A percentile compares a stretch with the other conserved stretches of the same genome.
These are phyloP conservation scores for Phytophthora crassamura DNA, from an alignment of 352 stramenopile genomes.

Conservation along the genomic window DNA sequence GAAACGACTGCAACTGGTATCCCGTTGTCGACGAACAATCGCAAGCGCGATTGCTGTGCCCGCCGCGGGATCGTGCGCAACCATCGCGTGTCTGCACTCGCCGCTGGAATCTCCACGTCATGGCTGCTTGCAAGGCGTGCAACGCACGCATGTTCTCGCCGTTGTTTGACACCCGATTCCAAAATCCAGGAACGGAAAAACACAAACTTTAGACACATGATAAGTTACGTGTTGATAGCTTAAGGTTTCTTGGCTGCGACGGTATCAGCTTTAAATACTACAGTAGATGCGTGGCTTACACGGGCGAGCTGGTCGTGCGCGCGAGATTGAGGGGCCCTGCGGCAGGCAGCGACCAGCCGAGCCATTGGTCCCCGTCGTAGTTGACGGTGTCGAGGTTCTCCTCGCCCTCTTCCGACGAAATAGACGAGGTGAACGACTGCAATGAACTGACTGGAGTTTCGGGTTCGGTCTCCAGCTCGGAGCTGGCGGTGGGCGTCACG, in stretches of 20 bases:
- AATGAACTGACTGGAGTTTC: conserved; percentile 27
- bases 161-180: conserved; percentile 14
- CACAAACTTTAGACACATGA: background rate
- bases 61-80: conserved; percentile 4
- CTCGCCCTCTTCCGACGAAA: conserved; percentile 41
- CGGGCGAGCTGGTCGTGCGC: conserved; percentile 27
- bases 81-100: conserved; percentile 6
- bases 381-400: conserved; percentile 23
- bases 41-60: background rate
- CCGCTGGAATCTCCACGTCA: conserved; percentile 11
- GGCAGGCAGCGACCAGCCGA: conserved; percentile 31
- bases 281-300: conserved; percentile 22
- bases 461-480: conserved; percentile 36
- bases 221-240: conserved; percentile 26
- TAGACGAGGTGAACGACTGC: conserved; percentile 34
- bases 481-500: conserved; percentile 32
- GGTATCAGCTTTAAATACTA: conserved; percentile 21
- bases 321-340: conserved; percentile 29
- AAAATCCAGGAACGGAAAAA: conserved; percentile 22
- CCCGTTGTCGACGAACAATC: background rate
- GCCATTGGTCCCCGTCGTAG: conserved; percentile 28
- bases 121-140: too few relatives aligned
- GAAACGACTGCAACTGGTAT: conserved; percentile 22
- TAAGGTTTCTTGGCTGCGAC: conserved; percentile 7
- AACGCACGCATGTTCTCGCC: background rate